Evolutionary conservation across 257 asterid species (phyloP), one percentile per base, ranked within the genome.

Genomic region (Mitragyna speciosa): DNA sequence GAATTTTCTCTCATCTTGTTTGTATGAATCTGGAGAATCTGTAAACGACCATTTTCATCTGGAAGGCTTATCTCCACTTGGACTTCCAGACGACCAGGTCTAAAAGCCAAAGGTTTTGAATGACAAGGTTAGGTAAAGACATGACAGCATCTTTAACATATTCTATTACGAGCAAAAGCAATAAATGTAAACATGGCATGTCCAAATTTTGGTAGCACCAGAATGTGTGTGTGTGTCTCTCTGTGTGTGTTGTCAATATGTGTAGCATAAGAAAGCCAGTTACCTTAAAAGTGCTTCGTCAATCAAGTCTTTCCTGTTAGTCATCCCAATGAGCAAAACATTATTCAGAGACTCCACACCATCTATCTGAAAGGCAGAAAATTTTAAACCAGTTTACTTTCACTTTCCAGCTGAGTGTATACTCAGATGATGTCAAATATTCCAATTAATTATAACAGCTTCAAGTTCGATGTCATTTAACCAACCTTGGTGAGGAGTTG

Each of bases 31-130:
- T 95, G 97, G 79, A 96, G 98, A 82, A 95, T 96, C 88, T 96
- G 99, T 70, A 96, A 70, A 75, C 99, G 98, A 45, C 99, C 99
- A 87, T 89, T 92, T 88, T 96, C 99, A 86, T 96, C 98, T 67
- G 99, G 99, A 87, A 96, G 98, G 88, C 95, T 94, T 84, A 96
- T 96, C 92, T 96, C 99, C 83, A 96, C 97, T 92, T 90, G 98
- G 85, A 96, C 98, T 87, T 96, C 99, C 81, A 96, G 88, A 78
- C 99, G 98, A 64, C 99, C 98, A 82, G 98, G 98, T 90, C 99
- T 96, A 85, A 84, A 79, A 87, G 47, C 76, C 83, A 83, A 66
- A 67, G 73, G 76, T 70, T 28, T 73, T 61, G 12, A 78, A 73
- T 67, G 59, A 78, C 66, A 33, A 36, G 11, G 72, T 67, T 58